Conservation (phyloP, 306 rosid genomes). For the Prinsepia uniflora region DNA sequence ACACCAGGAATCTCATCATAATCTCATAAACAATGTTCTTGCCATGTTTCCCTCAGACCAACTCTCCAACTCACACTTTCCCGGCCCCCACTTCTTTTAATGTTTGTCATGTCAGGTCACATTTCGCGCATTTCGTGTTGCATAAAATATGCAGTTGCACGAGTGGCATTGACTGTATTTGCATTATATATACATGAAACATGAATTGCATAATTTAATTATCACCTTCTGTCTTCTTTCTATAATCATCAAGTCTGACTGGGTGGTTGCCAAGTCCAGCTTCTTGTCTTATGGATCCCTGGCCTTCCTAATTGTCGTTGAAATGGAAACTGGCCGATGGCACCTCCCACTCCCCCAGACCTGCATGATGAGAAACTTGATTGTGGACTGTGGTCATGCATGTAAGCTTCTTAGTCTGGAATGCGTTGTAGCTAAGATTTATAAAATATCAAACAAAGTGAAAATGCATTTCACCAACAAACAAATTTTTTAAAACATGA, state of each 20-base stretch:
- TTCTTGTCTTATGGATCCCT: not conserved
- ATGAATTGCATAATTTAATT: not conserved
- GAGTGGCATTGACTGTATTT: conserved; percentile 9
- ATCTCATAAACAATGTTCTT: too few species aligned
- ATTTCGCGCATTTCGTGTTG: not conserved
- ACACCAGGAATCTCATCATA: not conserved
- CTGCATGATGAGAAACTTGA: not conserved
- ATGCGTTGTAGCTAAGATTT: not conserved
- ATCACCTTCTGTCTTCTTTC: not conserved
- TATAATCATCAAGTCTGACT: not conserved
- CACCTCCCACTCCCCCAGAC: not conserved
- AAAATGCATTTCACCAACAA: not conserved
- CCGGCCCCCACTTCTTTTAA: too few species aligned
- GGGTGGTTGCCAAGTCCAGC: not conserved
- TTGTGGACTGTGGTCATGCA: not conserved
- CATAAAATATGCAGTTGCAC: not conserved
- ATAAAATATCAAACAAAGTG: not conserved
- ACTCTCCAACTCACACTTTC: too few species aligned
- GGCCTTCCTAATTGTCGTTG: not conserved
- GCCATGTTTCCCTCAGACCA: too few species aligned
- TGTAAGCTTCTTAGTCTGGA: conserved; percentile 1
- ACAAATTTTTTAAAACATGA: not conserved
- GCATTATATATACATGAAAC: not conserved
- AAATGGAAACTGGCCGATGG: not conserved
- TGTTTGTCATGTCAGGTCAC: too few species aligned